Base-by-base conservation (phyloP, 768 basidiomycete species). In the Clavaria fumosa region DNA sequence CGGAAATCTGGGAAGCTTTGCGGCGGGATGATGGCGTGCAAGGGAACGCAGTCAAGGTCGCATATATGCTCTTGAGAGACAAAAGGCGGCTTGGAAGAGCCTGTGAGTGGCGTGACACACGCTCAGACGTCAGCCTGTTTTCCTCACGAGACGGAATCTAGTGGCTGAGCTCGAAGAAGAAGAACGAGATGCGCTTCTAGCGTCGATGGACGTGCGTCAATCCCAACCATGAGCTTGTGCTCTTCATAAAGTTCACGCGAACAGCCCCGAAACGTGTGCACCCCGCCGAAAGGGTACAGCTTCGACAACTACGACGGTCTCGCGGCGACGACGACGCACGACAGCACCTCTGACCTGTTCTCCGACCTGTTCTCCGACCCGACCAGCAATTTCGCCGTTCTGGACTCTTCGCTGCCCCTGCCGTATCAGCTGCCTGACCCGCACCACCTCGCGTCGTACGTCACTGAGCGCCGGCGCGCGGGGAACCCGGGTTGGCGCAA, bases 31-130 rank as follows among this genome's bases (percentile, higher is more conserved):
- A 91, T 45, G 89, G 84, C 0, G 66, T 73, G 28, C 76, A 79
- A 43, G 85, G 90, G 26, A 95, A 96, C 53, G 78, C 88, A 37
- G 80, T 97, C 53, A 91, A 95, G 59, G 90, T 99, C 5, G 90
- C 93, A 0, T 99, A 97, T 57, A 76, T 90, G 72, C 65, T 99
- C 3, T 64, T 95, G 31, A 66, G 88, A 40, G 93, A 99, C 51
- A 90, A 90, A 61, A 66, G 76, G 47, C 63, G 89, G 26, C 67
- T 82, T 37, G 77, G 88, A 4, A 72, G 80, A 55, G 86, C 89
- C 53, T 60, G 90, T 93, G 49, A 67, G 26, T 28, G 26, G 9
- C 26, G 9, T 28, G 9, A 28, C 26, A 9, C 26, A 9, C 14
- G 67, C 9, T n/a, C 3, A n/a, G n/a, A n/a, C n/a, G 35, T 26